A percentile compares a stretch with the other conserved stretches of the same genome.
Conservation (phyloP, 2,329 filamentous ascomycete species). For the Coniella vitis region DNA sequence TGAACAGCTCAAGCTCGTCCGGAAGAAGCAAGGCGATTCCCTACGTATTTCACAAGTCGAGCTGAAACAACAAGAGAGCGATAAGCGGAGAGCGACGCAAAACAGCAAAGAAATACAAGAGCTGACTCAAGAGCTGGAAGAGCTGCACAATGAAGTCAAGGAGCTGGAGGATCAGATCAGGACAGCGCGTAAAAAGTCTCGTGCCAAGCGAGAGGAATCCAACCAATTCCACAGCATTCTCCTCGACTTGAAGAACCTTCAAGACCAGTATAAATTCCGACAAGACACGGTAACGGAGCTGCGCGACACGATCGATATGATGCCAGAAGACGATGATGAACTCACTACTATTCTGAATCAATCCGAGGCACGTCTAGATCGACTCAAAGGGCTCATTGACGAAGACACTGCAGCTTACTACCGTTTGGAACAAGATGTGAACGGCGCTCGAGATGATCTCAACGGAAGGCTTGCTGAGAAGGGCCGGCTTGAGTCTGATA, state of each 20-base stretch:
- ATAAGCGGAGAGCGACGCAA: conserved; percentile 64
- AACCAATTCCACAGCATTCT: conserved; percentile 69
- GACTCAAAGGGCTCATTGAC: conserved; percentile 58
- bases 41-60: conserved; percentile 66
- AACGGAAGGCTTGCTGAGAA: conserved; percentile 54
- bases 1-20: conserved; percentile 81
- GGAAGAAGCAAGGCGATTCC: conserved; percentile 75
- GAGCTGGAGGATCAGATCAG: conserved; percentile 55
- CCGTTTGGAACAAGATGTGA: conserved; percentile 50
- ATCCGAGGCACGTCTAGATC: conserved; percentile 67
- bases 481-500: conserved; percentile 78
- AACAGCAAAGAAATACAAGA: conserved; percentile 61
- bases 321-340: conserved; percentile 71
- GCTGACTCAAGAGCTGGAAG: conserved; percentile 49
- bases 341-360: conserved; percentile 65
- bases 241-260: conserved; percentile 68
- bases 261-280: conserved; percentile 64
- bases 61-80: conserved; percentile 74
- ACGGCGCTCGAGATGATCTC: conserved; percentile 37
- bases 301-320: conserved; percentile 64
- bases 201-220: conserved; percentile 64
- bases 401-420: conserved; percentile 57
- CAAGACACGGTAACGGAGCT: conserved; percentile 65
- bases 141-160: conserved; percentile 34
- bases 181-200: conserved; percentile 36